Evolutionary conservation across 192 early-diverging fungal genomes (phyloP).

Genomic region (Coemansia sp.): DNA sequence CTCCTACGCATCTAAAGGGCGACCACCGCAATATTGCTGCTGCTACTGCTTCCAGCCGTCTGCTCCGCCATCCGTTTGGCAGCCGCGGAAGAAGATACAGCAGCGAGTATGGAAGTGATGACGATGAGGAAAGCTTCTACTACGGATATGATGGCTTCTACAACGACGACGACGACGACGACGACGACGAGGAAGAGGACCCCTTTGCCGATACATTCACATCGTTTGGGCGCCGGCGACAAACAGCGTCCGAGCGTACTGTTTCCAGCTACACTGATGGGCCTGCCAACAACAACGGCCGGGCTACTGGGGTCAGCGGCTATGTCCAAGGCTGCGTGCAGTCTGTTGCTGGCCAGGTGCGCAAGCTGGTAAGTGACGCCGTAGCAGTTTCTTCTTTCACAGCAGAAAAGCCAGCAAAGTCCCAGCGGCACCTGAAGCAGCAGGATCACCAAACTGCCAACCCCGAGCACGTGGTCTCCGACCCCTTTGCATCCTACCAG

Average conservation of each 20-base stretch:
- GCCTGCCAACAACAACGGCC: not conserved
- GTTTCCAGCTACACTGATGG: not conserved
- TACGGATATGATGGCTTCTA: constrained; percentile 5
- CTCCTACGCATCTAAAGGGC: constrained; percentile 48
- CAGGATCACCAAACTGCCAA: constrained; percentile 6
- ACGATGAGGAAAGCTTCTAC: constrained; percentile 12
- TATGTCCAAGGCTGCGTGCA: constrained; percentile 49
- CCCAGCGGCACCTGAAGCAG: constrained; percentile 12
- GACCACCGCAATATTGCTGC: constrained; percentile 44
- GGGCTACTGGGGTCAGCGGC: constrained; percentile 25
- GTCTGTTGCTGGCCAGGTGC: constrained; percentile 52
- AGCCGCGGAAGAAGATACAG: not conserved
- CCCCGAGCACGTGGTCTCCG: constrained; percentile 24
- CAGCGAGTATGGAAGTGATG: constrained; percentile 3
- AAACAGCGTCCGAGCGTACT: constrained; percentile 16
- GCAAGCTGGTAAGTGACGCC: constrained; percentile 38
- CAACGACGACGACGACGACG: constrained; percentile 32
- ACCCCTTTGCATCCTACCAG: constrained; percentile 29
- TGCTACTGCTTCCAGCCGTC: constrained; percentile 11
- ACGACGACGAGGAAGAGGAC: constrained; percentile 38
- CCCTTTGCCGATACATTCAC: constrained; percentile 10
- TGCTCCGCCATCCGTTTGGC: not conserved
- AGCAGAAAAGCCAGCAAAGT: constrained; percentile 10
- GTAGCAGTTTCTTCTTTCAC: constrained; percentile 32
- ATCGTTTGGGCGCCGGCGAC: not conserved